These are phyloP conservation scores for Hyaloscypha finlandica DNA, from an alignment of 495 filamentous ascomycete genomes.

Conservation along the genomic window DNA sequence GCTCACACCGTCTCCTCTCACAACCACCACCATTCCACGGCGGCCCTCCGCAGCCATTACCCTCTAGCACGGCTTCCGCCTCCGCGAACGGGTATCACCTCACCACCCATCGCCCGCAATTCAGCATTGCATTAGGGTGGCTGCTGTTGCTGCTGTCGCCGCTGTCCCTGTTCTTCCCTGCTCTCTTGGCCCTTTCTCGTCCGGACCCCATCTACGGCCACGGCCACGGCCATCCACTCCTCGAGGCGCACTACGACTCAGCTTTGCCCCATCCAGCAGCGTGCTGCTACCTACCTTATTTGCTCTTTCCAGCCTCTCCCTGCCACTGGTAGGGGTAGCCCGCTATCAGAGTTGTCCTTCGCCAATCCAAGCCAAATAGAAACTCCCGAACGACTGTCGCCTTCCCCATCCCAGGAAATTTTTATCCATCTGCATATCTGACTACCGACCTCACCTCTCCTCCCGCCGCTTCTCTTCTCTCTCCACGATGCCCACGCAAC, in stretches of 20 bases:
- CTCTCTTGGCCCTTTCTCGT: not conserved
- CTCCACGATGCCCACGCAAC: constrained; percentile 59
- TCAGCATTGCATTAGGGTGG: not conserved
- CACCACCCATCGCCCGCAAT: not conserved
- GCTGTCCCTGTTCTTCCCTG: not conserved
- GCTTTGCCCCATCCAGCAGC: constrained; percentile 15
- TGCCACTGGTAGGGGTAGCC: constrained; percentile 7
- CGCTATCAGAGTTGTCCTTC: constrained; percentile 8
- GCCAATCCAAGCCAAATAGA: constrained; percentile 5
- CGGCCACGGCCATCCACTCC: not conserved
- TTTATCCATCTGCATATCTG: constrained; percentile 33
- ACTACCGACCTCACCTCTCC: constrained; percentile 24
- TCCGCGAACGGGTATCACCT: not conserved
- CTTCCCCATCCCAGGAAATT: constrained; percentile 23
- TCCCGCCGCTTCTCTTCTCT: constrained; percentile 38
- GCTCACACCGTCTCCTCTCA: not conserved
- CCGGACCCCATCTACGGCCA: not conserved
- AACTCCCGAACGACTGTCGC: constrained; percentile 4
- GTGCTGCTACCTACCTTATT: constrained; percentile 16
- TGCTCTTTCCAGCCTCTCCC: constrained; percentile 13
- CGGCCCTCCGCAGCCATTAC: not conserved
- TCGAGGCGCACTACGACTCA: not conserved
- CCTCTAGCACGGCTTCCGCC: not conserved
- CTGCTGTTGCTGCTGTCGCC: not conserved
- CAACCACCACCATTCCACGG: not conserved